phyloP scores from a whole-genome alignment of 129 eudicot genomes.

The Chrysanthemum lavandulifolium region DNA sequence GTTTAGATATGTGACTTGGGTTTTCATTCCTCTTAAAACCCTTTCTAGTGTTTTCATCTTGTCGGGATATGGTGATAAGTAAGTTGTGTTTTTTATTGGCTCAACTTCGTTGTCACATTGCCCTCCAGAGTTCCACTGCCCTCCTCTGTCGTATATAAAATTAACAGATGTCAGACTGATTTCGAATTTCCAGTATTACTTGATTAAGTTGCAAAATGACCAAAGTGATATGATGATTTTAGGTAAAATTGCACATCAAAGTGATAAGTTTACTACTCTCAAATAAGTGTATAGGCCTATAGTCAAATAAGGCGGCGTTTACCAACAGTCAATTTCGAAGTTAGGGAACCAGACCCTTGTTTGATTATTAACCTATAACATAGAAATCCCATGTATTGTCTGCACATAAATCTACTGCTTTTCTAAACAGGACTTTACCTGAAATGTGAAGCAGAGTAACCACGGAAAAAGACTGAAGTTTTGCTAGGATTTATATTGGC shows the following conservation, averaged over 20 bases:
- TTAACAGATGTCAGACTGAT: neutral
- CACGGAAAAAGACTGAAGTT: constrained; percentile 47
- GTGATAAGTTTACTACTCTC: too few relatives aligned
- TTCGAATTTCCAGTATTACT: neutral
- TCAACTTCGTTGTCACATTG: constrained; percentile 77
- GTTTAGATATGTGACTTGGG: constrained; percentile 59
- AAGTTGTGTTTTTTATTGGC: constrained; percentile 74
- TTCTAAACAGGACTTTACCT: constrained; percentile 26
- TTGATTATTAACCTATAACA: too few relatives aligned
- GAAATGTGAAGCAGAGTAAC: constrained; percentile 50
- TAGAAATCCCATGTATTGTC: too few relatives aligned
- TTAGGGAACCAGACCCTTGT: too few relatives aligned
- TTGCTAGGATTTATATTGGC: constrained; percentile 36
- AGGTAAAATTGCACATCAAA: too few relatives aligned
- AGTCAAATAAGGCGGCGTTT: too few relatives aligned
- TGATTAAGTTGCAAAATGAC: neutral
- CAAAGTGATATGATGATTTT: constrained; percentile 8
- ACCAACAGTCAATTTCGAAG: too few relatives aligned
- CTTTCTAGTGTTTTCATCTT: constrained; percentile 77
- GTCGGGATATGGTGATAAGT: constrained; percentile 65
- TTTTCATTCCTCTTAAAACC: constrained; percentile 70
- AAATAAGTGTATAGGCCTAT: too few relatives aligned
- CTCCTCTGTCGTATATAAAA: constrained; percentile 52
- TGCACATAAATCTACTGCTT: neutral
- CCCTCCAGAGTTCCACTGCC: constrained; percentile 97